phyloP scores from a whole-genome alignment of 2,329 filamentous ascomycete species.

The Alternaria infectoria region DNA sequence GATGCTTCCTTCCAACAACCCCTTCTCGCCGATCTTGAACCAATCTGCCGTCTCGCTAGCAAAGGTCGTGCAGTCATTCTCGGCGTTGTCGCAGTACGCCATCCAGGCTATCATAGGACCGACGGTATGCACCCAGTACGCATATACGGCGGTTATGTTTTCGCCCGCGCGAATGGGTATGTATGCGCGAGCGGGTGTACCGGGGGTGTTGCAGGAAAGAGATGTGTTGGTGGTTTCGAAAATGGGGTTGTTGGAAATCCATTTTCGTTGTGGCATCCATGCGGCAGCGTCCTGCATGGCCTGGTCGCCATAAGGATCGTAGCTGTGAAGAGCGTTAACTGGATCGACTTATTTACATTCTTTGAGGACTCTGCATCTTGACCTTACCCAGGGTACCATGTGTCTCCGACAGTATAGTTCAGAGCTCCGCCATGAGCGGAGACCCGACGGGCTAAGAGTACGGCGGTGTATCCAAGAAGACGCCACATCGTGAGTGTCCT shows the following conservation, averaged over 20 bases:
- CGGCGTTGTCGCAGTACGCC: constrained; percentile 24
- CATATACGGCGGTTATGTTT: constrained; percentile 37
- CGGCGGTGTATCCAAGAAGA: constrained; percentile 3
- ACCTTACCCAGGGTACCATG: constrained; percentile 38
- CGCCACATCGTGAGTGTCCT: constrained; percentile 17
- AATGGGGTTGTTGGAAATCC: constrained; percentile 38
- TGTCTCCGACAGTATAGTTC: constrained; percentile 40
- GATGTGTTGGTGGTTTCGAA: constrained; percentile 27
- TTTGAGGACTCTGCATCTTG: not conserved
- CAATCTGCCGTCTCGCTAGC: constrained; percentile 21
- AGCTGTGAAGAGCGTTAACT: constrained; percentile 20
- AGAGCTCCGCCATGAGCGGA: constrained; percentile 35
- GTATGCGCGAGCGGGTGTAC: constrained; percentile 28
- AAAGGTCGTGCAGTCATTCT: constrained; percentile 27
- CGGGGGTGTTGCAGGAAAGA: constrained; percentile 39
- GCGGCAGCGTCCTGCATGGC: constrained; percentile 26
- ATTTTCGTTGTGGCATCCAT: constrained; percentile 39
- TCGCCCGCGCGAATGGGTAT: constrained; percentile 36
- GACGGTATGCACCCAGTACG: constrained; percentile 39
- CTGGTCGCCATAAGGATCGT: constrained; percentile 31
- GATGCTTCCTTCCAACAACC: constrained; percentile 28
- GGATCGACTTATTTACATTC: not conserved
- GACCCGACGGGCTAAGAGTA: constrained; percentile 14
- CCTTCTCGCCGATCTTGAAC: constrained; percentile 40
- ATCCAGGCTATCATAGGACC: constrained; percentile 42